phyloP scores from a whole-genome alignment of 495 filamentous ascomycete species.

The Neurospora sp. region DNA sequence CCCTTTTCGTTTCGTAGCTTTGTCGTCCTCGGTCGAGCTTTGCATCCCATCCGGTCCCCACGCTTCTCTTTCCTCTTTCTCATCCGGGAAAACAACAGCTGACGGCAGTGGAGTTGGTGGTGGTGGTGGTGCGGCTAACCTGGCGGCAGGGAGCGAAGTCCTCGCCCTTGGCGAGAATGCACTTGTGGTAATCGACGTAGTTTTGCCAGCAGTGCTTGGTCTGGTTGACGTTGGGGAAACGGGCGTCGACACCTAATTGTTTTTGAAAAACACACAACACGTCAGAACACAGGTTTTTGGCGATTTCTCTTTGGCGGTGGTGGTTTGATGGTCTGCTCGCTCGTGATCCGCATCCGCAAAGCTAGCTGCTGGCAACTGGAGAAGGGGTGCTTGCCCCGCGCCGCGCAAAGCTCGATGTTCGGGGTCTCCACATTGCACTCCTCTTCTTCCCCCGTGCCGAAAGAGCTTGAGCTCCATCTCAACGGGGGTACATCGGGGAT shows the following conservation, averaged over 20 bases:
- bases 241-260: slow-evolving; percentile 83
- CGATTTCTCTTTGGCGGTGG: neutral
- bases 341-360: neutral
- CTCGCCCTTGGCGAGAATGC: slow-evolving; percentile 95
- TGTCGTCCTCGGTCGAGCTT: neutral
- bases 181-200: slow-evolving; percentile 99
- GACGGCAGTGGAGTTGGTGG: neutral
- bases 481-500: neutral
- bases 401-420: neutral
- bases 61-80: slow-evolving; percentile 10
- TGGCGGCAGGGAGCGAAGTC: slow-evolving; percentile 97
- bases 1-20: neutral
- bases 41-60: neutral
- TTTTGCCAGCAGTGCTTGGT: slow-evolving; percentile 93
- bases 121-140: slow-evolving; percentile 40
- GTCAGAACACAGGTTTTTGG: neutral
- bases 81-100: neutral
- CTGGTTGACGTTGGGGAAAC: slow-evolving; percentile 98
- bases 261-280: neutral
- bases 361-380: neutral
- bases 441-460: neutral
- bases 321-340: slow-evolving; percentile 11
- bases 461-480: neutral
- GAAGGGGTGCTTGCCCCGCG: slow-evolving; percentile 3
- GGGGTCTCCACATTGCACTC: neutral